Conservation (phyloP, 345 rosid genomes). For the Geranium rotundifolium region DNA sequence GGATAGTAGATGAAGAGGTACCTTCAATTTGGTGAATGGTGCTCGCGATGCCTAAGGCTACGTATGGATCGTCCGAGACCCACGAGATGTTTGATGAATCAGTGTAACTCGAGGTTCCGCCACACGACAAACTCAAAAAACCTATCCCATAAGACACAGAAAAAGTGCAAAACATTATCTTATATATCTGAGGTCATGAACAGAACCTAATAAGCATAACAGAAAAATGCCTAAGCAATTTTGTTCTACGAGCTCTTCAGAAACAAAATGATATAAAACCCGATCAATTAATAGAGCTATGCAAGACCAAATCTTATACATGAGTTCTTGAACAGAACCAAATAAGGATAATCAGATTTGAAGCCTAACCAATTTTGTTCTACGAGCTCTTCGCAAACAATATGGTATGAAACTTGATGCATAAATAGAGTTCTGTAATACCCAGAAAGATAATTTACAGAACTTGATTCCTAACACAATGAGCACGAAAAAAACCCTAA, state of each 20-base stretch:
- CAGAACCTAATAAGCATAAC: too few relatives aligned
- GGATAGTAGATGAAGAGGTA: constrained; percentile 15
- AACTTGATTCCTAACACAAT: too few relatives aligned
- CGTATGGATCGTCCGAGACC: constrained; percentile 45
- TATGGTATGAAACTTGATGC: too few relatives aligned
- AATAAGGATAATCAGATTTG: too few relatives aligned
- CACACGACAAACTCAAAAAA: constrained; percentile 78
- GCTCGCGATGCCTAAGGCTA: constrained; percentile 49
- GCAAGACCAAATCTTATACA: too few relatives aligned
- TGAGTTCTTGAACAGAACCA: too few relatives aligned
- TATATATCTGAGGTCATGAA: neutral
- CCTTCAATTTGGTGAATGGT: constrained; percentile 24
- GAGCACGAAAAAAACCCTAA: too few relatives aligned
- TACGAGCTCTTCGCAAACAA: too few relatives aligned
- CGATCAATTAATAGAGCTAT: too few relatives aligned
- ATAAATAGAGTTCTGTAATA: too few relatives aligned
- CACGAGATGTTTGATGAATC: constrained; percentile 52
- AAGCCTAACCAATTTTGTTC: too few relatives aligned
- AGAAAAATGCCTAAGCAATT: too few relatives aligned
- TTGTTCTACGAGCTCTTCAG: neutral
- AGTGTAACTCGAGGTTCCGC: constrained; percentile 34
- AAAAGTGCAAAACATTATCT: constrained; percentile 4
- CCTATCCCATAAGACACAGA: constrained; percentile 31
- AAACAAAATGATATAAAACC: neutral
- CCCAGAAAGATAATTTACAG: neutral